Conservation (phyloP, 768 basidiomycete genomes). For the Lentinula edodes region DNA sequence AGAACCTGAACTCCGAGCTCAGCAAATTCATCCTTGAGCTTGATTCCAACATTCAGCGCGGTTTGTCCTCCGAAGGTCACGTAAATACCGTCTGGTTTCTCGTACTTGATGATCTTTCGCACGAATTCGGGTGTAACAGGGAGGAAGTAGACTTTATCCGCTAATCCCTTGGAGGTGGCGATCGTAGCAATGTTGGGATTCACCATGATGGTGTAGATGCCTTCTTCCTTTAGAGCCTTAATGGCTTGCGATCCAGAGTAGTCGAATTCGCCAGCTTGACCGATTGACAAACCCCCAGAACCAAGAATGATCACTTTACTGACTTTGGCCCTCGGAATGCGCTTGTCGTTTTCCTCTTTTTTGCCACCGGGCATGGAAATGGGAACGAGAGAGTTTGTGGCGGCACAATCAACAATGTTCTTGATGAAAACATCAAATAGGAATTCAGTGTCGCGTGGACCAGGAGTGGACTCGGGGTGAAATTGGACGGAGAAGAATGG, state of each 20-base stretch:
- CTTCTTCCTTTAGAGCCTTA: constrained; percentile 98
- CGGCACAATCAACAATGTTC: constrained; percentile 71
- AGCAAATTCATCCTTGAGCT: constrained; percentile 95
- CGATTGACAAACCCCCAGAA: constrained; percentile 95
- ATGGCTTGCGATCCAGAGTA: constrained; percentile 99
- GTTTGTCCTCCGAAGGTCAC: constrained; percentile 99
- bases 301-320: constrained; percentile 95
- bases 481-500: constrained; percentile 99
- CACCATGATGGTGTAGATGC: constrained; percentile 97
- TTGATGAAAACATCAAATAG: constrained; percentile 96
- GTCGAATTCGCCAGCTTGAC: constrained; percentile 99
- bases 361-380: constrained; percentile 74
- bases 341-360: constrained; percentile 77
- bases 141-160: constrained; percentile 99
- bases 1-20: constrained; percentile 87
- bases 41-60: constrained; percentile 93
- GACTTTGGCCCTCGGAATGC: constrained; percentile 67
- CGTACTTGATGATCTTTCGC: constrained; percentile 96
- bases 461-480: constrained; percentile 96
- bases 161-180: constrained; percentile 93
- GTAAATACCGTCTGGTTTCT: constrained; percentile 98
- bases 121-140: constrained; percentile 98
- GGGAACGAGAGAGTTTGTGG: constrained; percentile 46
- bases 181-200: constrained; percentile 99
- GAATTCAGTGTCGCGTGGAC: constrained; percentile 97